Evolutionary conservation across 179 eudicot genomes (phyloP).

Genomic region (Spinacia oleracea): DNA sequence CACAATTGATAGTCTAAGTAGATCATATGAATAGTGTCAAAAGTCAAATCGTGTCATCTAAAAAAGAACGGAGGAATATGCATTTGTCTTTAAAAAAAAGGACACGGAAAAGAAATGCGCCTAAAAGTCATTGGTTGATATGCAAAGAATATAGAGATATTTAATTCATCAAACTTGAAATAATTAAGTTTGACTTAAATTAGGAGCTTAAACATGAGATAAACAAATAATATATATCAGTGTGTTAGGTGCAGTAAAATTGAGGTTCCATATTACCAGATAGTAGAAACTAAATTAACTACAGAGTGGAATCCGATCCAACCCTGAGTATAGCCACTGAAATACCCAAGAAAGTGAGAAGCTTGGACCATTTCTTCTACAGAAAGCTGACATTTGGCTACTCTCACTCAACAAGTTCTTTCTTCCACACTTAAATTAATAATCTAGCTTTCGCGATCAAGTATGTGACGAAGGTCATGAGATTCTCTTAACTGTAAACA

Average conservation of each 20-base stretch:
- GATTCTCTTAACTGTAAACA: slow-evolving; percentile 38
- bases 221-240: background rate
- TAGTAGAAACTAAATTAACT: background rate
- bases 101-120: background rate
- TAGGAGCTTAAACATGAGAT: background rate
- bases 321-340: slow-evolving; percentile 22
- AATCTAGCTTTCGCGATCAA: slow-evolving; percentile 6
- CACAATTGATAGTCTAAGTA: too few relatives aligned
- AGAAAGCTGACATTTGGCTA: slow-evolving; percentile 29
- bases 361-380: slow-evolving; percentile 9
- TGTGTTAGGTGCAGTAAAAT: slow-evolving; percentile 22
- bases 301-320: slow-evolving; percentile 24
- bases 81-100: background rate
- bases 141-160: slow-evolving; percentile 3
- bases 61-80: too few relatives aligned
- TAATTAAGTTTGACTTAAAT: slow-evolving; percentile 17
- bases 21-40: too few relatives aligned
- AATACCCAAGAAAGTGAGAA: slow-evolving; percentile 33
- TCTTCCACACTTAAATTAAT: slow-evolving; percentile 22
- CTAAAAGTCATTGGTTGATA: background rate
- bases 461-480: slow-evolving; percentile 26
- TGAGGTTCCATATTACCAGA: background rate
- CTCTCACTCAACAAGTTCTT: slow-evolving; percentile 16
- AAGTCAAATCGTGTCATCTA: too few relatives aligned
- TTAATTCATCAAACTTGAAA: background rate